A percentile compares a stretch with the other conserved stretches of the same genome.
These are phyloP conservation scores for Paraglomus brasilianum DNA, from an alignment of 192 early-diverging fungal genomes.

Conservation along the genomic window DNA sequence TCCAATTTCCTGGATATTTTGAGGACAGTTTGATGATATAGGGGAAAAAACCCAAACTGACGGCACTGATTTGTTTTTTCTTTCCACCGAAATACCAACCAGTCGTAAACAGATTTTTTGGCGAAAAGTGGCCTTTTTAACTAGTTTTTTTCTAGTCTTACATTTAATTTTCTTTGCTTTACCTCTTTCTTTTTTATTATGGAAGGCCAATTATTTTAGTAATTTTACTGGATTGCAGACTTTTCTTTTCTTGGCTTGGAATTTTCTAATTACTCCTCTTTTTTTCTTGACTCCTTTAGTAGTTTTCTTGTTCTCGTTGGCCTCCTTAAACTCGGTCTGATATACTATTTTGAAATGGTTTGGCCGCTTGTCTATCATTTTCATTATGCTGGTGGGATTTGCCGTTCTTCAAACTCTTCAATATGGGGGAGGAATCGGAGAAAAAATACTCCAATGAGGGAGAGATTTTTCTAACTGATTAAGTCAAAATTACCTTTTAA, in stretches of 20 bases:
- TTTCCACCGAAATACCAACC: constrained; percentile 23
- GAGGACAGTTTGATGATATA: constrained; percentile 1
- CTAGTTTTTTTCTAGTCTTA: neutral
- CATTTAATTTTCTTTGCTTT: constrained; percentile 11
- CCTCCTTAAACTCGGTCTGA: constrained; percentile 16
- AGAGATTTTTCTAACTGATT: constrained; percentile 2
- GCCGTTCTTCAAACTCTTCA: neutral
- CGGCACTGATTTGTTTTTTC: constrained; percentile 21
- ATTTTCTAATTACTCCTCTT: constrained; percentile 9
- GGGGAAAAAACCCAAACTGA: constrained; percentile 1
- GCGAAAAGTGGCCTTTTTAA: constrained; percentile 10
- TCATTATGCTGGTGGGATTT: neutral
- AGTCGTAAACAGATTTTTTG: constrained; percentile 24
- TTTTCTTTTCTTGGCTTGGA: constrained; percentile 6
- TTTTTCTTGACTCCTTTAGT: constrained; percentile 13
- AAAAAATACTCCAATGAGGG: constrained; percentile 16
- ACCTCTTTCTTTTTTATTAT: constrained; percentile 7
- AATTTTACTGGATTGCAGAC: constrained; percentile 20
- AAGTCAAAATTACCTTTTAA: constrained; percentile 25
- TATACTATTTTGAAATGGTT: constrained; percentile 22
- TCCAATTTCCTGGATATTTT: constrained; percentile 6
- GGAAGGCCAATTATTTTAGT: constrained; percentile 11
- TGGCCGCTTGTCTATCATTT: constrained; percentile 13
- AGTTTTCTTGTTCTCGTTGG: constrained; percentile 13
- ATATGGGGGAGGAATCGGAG: neutral